A percentile compares a stretch with the other conserved stretches of the same genome.
Evolutionary conservation across 345 rosid genomes (phyloP).

Genomic region (Lepidium sativum): DNA sequence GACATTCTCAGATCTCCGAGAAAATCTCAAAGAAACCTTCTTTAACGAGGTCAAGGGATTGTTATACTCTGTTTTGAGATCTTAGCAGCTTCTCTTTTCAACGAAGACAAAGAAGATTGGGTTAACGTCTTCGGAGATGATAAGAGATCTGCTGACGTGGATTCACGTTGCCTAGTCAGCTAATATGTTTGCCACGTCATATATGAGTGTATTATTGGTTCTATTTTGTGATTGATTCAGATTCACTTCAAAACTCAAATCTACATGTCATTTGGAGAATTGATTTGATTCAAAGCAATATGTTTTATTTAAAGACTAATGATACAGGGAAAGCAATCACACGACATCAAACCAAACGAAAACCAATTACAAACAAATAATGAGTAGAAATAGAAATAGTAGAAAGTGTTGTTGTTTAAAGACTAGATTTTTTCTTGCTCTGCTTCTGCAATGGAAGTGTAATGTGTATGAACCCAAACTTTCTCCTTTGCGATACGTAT

Average conservation of each 20-base stretch:
- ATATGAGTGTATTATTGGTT: background rate
- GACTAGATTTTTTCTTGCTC: slow-evolving; percentile 51
- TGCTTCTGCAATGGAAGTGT: slow-evolving; percentile 68
- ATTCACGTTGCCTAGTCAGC: slow-evolving; percentile 14
- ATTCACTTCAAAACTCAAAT: background rate
- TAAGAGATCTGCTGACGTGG: slow-evolving; percentile 30
- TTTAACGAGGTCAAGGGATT: background rate
- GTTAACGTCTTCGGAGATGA: slow-evolving; percentile 19
- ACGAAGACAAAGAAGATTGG: slow-evolving; percentile 18
- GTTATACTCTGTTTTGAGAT: slow-evolving; percentile 14
- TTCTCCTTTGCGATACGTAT: slow-evolving; percentile 51
- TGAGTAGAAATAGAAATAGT: background rate
- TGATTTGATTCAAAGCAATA: background rate
- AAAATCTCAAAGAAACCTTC: background rate
- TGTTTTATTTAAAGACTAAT: background rate
- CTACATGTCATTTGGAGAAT: background rate
- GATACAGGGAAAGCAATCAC: slow-evolving; percentile 2
- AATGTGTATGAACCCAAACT: slow-evolving; percentile 82
- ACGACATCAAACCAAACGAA: slow-evolving; percentile 8
- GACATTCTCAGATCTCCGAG: slow-evolving; percentile 7
- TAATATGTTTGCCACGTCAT: slow-evolving; percentile 2
- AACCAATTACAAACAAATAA: slow-evolving; percentile 14
- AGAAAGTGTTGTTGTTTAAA: slow-evolving; percentile 15
- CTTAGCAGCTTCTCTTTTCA: slow-evolving; percentile 18
- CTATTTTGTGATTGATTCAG: background rate